Base-by-base conservation (phyloP, 225 moss, liverwort and hornwort genomes). In the Polytrichum formosum region DNA sequence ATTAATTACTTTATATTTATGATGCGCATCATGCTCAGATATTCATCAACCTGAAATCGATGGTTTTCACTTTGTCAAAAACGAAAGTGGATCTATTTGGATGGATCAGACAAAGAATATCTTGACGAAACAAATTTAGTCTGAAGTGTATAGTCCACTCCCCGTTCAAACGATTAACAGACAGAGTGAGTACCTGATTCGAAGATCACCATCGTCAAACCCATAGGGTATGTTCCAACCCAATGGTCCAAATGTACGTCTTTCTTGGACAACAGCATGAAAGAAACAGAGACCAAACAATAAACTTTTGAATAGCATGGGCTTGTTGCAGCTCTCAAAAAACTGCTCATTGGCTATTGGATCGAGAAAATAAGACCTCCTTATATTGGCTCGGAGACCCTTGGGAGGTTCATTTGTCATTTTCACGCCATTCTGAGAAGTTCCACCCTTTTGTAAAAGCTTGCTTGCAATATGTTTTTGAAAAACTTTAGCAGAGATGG, bases 211-310 rank as follows among this genome's bases (percentile, higher is more conserved):
- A 69, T 97, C 96, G 18, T 97, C 96, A 85, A 97, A 97, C 4
- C 96, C 92, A 25, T 97, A 96, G 10, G 96, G 96, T 1, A 96
- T 91, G 63, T 96, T 96, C 96, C 93, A 96, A 75, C 96, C 93
- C 5, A 96, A 75, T 21, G 96, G 96, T 19, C 96, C 96, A 73
- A 96, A 96, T 7, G 90, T 93, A 53, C 90, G 85, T 5, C 93
- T 83, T 71, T 96, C 96, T 80, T 97, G 96, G 54, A 97, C 89
- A 37, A 97, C 86, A 26, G 88, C 96, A 75, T 97, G 96, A 74
- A 97, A 97, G 69, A 67, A 93, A 64, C 88, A 79, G 18, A 97
- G 70, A 61, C 93, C 96, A 83, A 90, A 93, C 59, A 97, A 79
- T 18, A 97, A 74, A 64, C 90, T 90, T 61, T 93, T 97, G 81